These are phyloP conservation scores for Aspergillus transmontanensis DNA, from an alignment of 2,329 filamentous ascomycete genomes.

Conservation along the genomic window DNA sequence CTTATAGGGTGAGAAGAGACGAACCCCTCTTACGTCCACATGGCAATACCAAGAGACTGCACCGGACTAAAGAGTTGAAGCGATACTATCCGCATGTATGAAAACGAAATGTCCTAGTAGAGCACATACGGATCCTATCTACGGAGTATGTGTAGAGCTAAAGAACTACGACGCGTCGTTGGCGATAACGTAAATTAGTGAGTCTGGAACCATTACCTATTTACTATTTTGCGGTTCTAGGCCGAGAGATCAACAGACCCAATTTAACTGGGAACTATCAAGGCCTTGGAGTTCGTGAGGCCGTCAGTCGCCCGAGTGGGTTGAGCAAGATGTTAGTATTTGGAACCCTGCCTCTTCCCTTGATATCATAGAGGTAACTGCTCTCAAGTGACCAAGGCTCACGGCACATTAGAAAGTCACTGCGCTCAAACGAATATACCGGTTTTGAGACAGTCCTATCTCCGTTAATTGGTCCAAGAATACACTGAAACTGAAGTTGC, in stretches of 20 bases:
- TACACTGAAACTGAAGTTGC: background rate
- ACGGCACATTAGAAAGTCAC: background rate
- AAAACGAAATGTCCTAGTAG: background rate
- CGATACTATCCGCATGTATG: background rate
- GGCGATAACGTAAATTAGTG: constrained; percentile 3
- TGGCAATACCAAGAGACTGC: background rate
- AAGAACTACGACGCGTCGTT: constrained; percentile 16
- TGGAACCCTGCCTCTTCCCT: background rate
- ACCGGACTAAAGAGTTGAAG: background rate
- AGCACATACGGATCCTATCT: background rate
- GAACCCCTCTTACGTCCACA: background rate
- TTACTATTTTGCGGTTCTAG: constrained; percentile 13
- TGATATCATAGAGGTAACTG: background rate
- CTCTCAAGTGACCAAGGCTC: constrained; percentile 8
- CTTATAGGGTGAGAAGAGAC: background rate
- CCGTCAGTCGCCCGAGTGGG: background rate
- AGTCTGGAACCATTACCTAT: constrained; percentile 12
- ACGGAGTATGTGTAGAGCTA: constrained; percentile 14
- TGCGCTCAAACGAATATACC: background rate
- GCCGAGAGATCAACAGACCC: constrained; percentile 21
- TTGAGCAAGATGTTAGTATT: background rate
- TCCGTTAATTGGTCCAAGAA: constrained; percentile 1
- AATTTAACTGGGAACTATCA: constrained; percentile 16
- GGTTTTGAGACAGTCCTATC: constrained; percentile 2
- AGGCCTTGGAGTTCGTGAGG: constrained; percentile 13